Base-by-base conservation (phyloP, 352 stramenopile genomes). In the Pythium aquatile region DNA sequence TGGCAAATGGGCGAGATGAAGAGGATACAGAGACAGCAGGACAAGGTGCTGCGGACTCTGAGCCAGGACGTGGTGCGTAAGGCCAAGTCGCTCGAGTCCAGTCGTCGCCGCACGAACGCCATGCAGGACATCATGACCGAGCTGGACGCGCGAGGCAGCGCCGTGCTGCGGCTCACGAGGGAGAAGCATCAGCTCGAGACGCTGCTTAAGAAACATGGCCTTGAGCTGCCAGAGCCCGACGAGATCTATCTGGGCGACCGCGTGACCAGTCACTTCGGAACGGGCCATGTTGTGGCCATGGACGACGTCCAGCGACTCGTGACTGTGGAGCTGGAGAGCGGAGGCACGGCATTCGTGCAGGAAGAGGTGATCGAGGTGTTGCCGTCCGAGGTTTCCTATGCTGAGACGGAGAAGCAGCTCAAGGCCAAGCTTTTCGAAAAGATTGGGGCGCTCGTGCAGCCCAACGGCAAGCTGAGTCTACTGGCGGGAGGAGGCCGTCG, bases 111-210 rank as follows among this genome's bases (percentile, higher is more conserved):
- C 35, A 91, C 81, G 26, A 90, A 75, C 54, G 81, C 83, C 11
- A 67, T 93, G 28, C 85, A 93, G 56, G 78, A 92, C 47, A 90
- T 93, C 56, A 89, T 93, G 81, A 90, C 66, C 14, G 85, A 93
- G 69, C 72, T 93, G 10, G 83, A 93, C 57, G 67, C 74, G 3
- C 68, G 83, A 24, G 85, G 85, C 2, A 81, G 67, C 32, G 61
- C 26, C 10, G 76, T 92, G 16, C 66, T 89, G 39, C 71, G 79
- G 17, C 68, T 90, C 28, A 85, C 72, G n/a, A 74, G 81, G 10
- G 83, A 91, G 63, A 91, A 89, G 66, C 71, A 78, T 52, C 72
- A 80, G 56, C 70, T 90, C 40, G 74, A 90, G 58, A 66, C 73
- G 51, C 58, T 87, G 49, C 46, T 91, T 49, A 61, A 72, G 49